Conservation (phyloP, 2,329 filamentous ascomycete genomes). For the Penicillium decumbens region DNA sequence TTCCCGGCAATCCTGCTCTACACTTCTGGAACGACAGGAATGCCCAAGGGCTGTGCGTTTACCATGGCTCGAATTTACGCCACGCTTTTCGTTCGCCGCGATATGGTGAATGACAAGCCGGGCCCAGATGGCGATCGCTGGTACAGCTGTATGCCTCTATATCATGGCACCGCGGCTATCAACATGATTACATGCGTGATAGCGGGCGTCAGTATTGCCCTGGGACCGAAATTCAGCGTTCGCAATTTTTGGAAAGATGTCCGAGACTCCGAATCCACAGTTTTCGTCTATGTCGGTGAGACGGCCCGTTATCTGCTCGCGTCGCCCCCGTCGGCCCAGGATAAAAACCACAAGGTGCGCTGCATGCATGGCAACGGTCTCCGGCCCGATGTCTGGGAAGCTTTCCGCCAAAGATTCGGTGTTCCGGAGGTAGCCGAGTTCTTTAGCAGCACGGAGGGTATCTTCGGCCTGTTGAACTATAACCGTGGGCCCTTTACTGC, state of each 20-base stretch:
- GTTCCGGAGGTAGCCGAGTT: constrained; percentile 62
- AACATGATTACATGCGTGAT: constrained; percentile 54
- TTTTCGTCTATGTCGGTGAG: constrained; percentile 74
- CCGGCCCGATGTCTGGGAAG: constrained; percentile 48
- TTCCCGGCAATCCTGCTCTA: constrained; percentile 65
- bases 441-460: constrained; percentile 72
- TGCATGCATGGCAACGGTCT: constrained; percentile 49
- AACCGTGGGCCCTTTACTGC: constrained; percentile 59
- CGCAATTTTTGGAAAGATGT: constrained; percentile 69
- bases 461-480: constrained; percentile 59
- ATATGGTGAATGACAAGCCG: constrained; percentile 27
- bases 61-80: constrained; percentile 48
- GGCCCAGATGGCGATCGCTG: constrained; percentile 53
- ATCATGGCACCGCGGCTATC: constrained; percentile 69
- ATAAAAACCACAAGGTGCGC: constrained; percentile 44
- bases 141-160: constrained; percentile 74
- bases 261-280: constrained; percentile 61
- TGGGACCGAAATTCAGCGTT: constrained; percentile 56
- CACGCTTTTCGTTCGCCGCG: constrained; percentile 33
- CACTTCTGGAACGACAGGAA: constrained; percentile 70
- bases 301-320: constrained; percentile 69
- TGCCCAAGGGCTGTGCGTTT: constrained; percentile 67
- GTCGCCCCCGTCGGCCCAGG: constrained; percentile 50
- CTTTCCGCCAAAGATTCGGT: constrained; percentile 52
- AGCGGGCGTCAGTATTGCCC: constrained; percentile 43